Percentiles rank a stretch among this genome's conserved stretches.
These are phyloP conservation scores for Podaxis sp. DNA, from an alignment of 768 basidiomycete species.

Conservation along the genomic window DNA sequence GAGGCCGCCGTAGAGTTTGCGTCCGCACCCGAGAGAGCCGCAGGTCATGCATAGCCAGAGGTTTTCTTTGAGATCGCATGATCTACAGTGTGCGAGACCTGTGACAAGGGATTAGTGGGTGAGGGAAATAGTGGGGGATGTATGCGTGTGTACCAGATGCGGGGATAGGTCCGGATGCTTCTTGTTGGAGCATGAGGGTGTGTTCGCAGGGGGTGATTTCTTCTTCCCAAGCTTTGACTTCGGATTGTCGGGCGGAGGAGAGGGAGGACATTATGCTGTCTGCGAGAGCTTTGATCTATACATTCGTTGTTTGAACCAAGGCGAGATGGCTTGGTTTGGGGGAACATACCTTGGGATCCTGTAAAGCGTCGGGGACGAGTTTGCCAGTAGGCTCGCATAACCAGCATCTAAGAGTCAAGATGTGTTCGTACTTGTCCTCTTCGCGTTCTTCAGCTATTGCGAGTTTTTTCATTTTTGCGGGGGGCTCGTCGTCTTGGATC, in stretches of 20 bases:
- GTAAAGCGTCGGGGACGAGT: constrained; percentile 36
- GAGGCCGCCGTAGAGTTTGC: constrained; percentile 74
- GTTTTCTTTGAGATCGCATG: constrained; percentile 86
- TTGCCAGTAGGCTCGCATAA: constrained; percentile 52
- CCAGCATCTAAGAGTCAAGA: constrained; percentile 72
- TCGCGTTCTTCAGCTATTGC: constrained; percentile 85
- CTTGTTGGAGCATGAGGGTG: constrained; percentile 42
- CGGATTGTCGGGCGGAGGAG: constrained; percentile 88
- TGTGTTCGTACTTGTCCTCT: constrained; percentile 80
- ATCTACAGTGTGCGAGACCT: constrained; percentile 79
- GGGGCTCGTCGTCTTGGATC: constrained; percentile 78
- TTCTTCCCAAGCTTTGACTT: constrained; percentile 98
- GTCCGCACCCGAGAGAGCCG: constrained; percentile 85
- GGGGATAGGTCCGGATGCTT: constrained; percentile 40
- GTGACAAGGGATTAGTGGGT: background rate
- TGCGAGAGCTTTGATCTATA: constrained; percentile 50
- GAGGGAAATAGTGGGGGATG: background rate
- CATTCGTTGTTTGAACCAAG: background rate
- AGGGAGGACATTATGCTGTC: constrained; percentile 74
- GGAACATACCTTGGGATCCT: constrained; percentile 29
- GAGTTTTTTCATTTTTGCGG: constrained; percentile 84
- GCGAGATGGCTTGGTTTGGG: background rate
- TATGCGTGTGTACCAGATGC: constrained; percentile 41
- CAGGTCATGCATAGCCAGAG: constrained; percentile 95
- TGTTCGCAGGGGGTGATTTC: constrained; percentile 89